A percentile compares a stretch with the other conserved stretches of the same genome.
Conservation (phyloP, 768 basidiomycete species). For the Termitomyces sp. region DNA sequence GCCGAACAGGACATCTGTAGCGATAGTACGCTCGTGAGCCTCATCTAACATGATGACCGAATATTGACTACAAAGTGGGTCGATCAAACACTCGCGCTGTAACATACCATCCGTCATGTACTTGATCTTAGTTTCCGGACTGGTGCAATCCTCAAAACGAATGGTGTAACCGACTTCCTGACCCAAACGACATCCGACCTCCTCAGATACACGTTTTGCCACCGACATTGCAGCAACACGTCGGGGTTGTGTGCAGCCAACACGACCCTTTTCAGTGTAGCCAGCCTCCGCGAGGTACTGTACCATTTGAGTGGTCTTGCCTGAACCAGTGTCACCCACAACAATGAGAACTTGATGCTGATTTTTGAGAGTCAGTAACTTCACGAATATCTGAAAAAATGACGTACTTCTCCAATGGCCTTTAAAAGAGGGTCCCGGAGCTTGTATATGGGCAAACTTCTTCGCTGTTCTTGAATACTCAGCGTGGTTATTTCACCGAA, state of each 20-base stretch:
- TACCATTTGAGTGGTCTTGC: constrained; percentile 99
- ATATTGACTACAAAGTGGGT: constrained; percentile 89
- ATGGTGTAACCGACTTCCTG: constrained; percentile 99
- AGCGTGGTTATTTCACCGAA: constrained; percentile 90
- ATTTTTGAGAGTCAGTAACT: constrained; percentile 12
- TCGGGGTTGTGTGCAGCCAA: constrained; percentile 98
- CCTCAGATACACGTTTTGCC: constrained; percentile 96
- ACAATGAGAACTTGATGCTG: constrained; percentile 98
- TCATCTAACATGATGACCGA: constrained; percentile 98
- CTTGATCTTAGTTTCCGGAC: constrained; percentile 98
- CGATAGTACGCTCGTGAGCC: constrained; percentile 96
- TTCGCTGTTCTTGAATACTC: constrained; percentile 92
- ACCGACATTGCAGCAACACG: constrained; percentile 99
- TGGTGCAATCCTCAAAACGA: constrained; percentile 98
- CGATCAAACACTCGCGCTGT: constrained; percentile 93
- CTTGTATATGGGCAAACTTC: constrained; percentile 91
- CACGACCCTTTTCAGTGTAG: constrained; percentile 82
- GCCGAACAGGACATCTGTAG: constrained; percentile 98
- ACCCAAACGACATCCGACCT: constrained; percentile 95
- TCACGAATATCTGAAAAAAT: constrained; percentile 8
- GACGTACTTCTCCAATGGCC: constrained; percentile 81
- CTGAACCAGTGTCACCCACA: constrained; percentile 97
- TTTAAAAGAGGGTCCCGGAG: constrained; percentile 85
- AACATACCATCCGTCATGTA: constrained; percentile 99
- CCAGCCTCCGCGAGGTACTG: constrained; percentile 97